Evolutionary conservation across 2,329 filamentous ascomycete species (phyloP).

Genomic region (Xylaria sp.): DNA sequence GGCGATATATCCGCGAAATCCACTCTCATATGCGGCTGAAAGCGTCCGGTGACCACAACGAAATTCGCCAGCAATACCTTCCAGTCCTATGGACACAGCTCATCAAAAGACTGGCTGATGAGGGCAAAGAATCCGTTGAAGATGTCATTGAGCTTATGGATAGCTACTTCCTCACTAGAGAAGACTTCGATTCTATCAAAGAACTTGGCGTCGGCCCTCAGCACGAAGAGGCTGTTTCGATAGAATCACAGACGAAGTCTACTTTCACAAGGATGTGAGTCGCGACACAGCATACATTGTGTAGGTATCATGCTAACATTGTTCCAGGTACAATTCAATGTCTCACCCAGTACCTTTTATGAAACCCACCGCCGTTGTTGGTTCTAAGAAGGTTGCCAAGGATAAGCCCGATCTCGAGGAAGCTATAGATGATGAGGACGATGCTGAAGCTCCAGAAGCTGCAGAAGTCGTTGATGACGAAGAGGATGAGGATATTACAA

Average conservation of each 20-base stretch:
- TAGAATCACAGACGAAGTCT: conserved; percentile 87
- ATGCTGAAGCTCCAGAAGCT: conserved; percentile 68
- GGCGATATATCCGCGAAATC: conserved; percentile 87
- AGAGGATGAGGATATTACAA: conserved; percentile 80
- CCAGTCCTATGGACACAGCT: conserved; percentile 86
- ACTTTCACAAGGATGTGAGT: conserved; percentile 89
- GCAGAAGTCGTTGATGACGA: conserved; percentile 76
- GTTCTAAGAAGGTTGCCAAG: conserved; percentile 75
- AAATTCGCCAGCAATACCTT: conserved; percentile 93
- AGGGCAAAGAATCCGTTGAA: conserved; percentile 83
- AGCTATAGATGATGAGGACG: conserved; percentile 91
- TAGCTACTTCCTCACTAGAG: conserved; percentile 91
- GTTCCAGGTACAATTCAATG: conserved; percentile 79
- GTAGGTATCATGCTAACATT: conserved; percentile 32
- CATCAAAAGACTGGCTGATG: conserved; percentile 75
- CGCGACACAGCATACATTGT: conserved; percentile 1
- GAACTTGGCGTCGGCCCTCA: conserved; percentile 91
- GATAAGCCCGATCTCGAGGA: conserved; percentile 95
- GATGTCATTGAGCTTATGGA: conserved; percentile 96
- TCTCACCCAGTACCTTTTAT: conserved; percentile 95
- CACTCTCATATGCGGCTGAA: conserved; percentile 96
- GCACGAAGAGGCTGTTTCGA: conserved; percentile 76
- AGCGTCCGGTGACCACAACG: conserved; percentile 89
- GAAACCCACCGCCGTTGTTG: conserved; percentile 83
- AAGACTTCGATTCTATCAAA: conserved; percentile 92